Percentiles rank a stretch among this genome's conserved stretches.
These are phyloP conservation scores for Gaeumannomyces sp. DNA, from an alignment of 2,329 filamentous ascomycete genomes.

Conservation along the genomic window DNA sequence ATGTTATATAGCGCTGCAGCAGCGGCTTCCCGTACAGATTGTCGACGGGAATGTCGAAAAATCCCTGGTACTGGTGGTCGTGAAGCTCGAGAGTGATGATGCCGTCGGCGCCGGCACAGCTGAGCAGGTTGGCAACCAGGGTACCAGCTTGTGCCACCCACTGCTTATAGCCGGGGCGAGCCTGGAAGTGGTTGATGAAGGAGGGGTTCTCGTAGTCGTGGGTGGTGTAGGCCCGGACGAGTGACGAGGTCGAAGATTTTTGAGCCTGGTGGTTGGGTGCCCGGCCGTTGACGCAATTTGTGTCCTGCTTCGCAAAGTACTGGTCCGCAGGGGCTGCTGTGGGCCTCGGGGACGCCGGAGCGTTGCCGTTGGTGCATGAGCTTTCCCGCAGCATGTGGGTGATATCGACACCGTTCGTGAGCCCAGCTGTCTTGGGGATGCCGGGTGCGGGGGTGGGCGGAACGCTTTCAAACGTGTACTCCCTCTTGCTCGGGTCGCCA, in stretches of 20 bases:
- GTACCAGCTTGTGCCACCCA: conserved; percentile 98
- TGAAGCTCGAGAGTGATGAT: conserved; percentile 94
- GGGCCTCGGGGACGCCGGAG: conserved; percentile 25
- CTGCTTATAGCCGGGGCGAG: conserved; percentile 91
- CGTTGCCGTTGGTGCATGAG: conserved; percentile 43
- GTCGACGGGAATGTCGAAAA: conserved; percentile 98
- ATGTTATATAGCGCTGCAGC: conserved; percentile 65
- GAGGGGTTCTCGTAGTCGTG: conserved; percentile 59
- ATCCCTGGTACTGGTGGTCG: conserved; percentile 95
- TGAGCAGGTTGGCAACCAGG: conserved; percentile 87
- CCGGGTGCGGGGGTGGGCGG: conserved; percentile 78
- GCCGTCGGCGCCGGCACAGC: conserved; percentile 92
- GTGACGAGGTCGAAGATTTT: conserved; percentile 29
- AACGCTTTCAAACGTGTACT: conserved; percentile 87
- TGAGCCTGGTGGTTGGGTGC: conserved; percentile 32
- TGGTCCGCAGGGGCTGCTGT: conserved; percentile 8
- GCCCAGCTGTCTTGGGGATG: conserved; percentile 57
- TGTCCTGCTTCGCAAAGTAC: conserved; percentile 13
- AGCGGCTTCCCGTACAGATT: conserved; percentile 86
- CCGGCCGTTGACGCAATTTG: conserved; percentile 25
- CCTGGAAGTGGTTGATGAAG: conserved; percentile 55
- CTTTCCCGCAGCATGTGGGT: conserved; percentile 68
- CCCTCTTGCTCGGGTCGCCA: conserved; percentile 34
- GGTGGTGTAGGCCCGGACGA: conserved; percentile 47
- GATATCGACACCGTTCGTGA: conserved; percentile 65